Conservation (phyloP, 1,139 yeast genomes). For the Protomyces arabidopsidicola region DNA sequence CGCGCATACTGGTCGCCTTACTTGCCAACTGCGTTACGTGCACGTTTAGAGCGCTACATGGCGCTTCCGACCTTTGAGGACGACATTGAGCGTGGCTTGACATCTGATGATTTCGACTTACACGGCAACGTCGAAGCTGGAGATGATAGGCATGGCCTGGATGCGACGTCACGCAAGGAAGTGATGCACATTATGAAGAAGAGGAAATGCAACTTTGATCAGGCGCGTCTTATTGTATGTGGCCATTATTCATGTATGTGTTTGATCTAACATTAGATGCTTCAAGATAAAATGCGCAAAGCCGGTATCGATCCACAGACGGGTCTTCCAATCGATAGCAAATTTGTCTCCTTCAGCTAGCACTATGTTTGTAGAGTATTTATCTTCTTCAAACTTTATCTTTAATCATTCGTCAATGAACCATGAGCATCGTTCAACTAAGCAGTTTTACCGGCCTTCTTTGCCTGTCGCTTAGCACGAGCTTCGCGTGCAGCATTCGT, state of each 20-base stretch:
- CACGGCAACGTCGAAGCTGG: conserved; percentile 45
- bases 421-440: background rate
- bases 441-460: background rate
- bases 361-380: background rate
- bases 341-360: conserved; percentile 35
- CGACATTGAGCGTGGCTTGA: conserved; percentile 64
- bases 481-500: conserved; percentile 14
- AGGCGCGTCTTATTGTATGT: conserved; percentile 51
- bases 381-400: background rate
- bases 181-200: conserved; percentile 55
- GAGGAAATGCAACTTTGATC: conserved; percentile 55
- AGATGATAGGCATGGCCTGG: conserved; percentile 61
- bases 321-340: conserved; percentile 28
- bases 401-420: background rate
- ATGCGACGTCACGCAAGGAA: conserved; percentile 50
- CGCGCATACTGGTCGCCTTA: conserved; percentile 4
- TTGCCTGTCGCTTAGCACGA: conserved; percentile 9
- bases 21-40: conserved; percentile 3
- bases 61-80: conserved; percentile 46
- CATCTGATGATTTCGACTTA: conserved; percentile 58
- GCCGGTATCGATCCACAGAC: conserved; percentile 29
- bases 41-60: conserved; percentile 14
- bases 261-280: background rate
- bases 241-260: background rate
- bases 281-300: conserved; percentile 11